Evolutionary conservation across 176 grass and related monocot species (phyloP).

Genomic region (Oryza glaberrima): DNA sequence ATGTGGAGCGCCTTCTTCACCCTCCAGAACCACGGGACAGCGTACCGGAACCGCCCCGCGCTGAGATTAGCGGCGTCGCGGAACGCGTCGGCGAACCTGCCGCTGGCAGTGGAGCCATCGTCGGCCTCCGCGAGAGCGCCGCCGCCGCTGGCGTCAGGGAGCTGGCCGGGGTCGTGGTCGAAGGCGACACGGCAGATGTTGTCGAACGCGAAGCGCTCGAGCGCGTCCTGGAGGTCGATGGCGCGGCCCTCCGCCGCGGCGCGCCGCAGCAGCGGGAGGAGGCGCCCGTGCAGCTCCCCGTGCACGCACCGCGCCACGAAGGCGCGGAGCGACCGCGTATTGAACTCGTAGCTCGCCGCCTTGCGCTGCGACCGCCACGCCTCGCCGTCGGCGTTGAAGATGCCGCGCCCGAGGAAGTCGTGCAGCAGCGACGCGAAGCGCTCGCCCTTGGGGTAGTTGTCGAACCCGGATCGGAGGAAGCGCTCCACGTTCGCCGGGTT

Average conservation of each 20-base stretch:
- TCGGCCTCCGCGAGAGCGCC: neutral
- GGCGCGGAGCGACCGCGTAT: conserved; percentile 62
- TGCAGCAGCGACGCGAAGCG: conserved; percentile 41
- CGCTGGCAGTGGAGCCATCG: neutral
- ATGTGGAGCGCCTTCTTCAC: conserved; percentile 56
- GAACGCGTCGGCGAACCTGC: conserved; percentile 62
- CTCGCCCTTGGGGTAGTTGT: conserved; percentile 65
- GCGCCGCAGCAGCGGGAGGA: conserved; percentile 54
- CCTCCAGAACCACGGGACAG: conserved; percentile 56
- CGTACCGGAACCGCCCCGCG: conserved; percentile 61
- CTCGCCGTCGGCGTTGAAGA: conserved; percentile 77
- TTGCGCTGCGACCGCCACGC: conserved; percentile 67
- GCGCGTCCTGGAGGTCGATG: conserved; percentile 67
- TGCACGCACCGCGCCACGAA: conserved; percentile 70
- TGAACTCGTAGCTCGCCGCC: conserved; percentile 79
- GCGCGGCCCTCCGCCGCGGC: neutral
- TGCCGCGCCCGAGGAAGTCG: conserved; percentile 65
- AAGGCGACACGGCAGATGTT: conserved; percentile 78
- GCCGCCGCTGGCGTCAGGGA: neutral
- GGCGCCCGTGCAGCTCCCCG: conserved; percentile 55
- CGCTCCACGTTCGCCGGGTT: conserved; percentile 61
- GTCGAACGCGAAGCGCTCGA: conserved; percentile 73
- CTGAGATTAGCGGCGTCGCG: conserved; percentile 63
- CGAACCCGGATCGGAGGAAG: conserved; percentile 50
- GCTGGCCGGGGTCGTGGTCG: conserved; percentile 57